Base-by-base conservation (phyloP, 352 stramenopile species). In the Phytophthora chlamydospora region DNA sequence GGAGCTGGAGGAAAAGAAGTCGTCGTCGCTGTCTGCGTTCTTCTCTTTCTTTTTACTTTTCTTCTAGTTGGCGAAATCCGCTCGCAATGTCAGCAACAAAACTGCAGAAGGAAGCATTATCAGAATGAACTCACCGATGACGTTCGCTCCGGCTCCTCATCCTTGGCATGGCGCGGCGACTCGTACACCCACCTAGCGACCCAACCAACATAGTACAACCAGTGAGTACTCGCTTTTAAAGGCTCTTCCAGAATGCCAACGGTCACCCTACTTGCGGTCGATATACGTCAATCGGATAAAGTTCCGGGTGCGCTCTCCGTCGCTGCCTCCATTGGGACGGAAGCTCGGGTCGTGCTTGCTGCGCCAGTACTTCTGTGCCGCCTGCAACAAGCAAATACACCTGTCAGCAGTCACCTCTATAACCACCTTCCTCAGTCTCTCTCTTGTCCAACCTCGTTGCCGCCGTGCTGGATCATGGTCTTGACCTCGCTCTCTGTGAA, bases 401-500 rank as follows among this genome's bases (percentile, higher is more conserved):
- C 34, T 6, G 21, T 34, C 42, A 31, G 4, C 19, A 44, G n/a
- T 3, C 19, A 7, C 10, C 24, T 2, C 24, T 27, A 31, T 3
- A 31, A 44, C 13, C 7, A 33, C 1, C 12, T 17, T 5, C 21
- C 5, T 34, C 17, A 24, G 32, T 11, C 2, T 33, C 6, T 27
- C 27, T 31, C 27, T 31, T 7, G 2, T 59, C 75, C 19, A 31
- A 94, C 82, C 61, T 97, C 87, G 47, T 98, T 98, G 38, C 92
- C 92, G 31, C 90, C 91, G 48, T 84, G 78, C 61, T 94, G 92
- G 46, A 97, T 61, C 66, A 96, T 85, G 53, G 88, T 94, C 53
- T 91, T 92, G 21, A 97, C 84, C 49, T 98, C 92, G 9, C 87
- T 90, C 51, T 97, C 89, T 4, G 91, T 91, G 56, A 97, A 98